These are phyloP conservation scores for Naganishia liquefaciens DNA, from an alignment of 1,284 basidiomycete genomes.

Conservation along the genomic window DNA sequence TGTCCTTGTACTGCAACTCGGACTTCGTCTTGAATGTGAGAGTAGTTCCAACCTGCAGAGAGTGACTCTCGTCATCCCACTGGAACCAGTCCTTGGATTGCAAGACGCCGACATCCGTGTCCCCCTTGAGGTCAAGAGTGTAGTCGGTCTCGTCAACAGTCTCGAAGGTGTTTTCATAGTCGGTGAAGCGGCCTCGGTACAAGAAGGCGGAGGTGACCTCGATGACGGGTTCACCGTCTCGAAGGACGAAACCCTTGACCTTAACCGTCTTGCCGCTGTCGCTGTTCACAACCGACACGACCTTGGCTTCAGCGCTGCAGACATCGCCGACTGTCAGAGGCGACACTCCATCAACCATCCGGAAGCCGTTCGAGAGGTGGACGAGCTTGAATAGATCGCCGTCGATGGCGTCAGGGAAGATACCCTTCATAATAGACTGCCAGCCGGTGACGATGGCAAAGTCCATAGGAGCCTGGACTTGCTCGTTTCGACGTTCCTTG, in stretches of 20 bases:
- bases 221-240: conserved; percentile 75
- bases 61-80: conserved; percentile 81
- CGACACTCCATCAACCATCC: conserved; percentile 73
- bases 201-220: conserved; percentile 95
- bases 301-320: conserved; percentile 84
- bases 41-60: conserved; percentile 74
- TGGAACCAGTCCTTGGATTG: conserved; percentile 98
- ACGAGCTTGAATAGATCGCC: conserved; percentile 94
- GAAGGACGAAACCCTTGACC: conserved; percentile 82
- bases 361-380: conserved; percentile 95
- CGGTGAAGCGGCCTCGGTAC: conserved; percentile 89
- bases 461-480: conserved; percentile 90
- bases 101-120: conserved; percentile 83
- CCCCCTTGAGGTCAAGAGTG: conserved; percentile 70
- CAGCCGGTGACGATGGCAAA: conserved; percentile 97
- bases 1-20: conserved; percentile 87
- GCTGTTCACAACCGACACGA: conserved; percentile 85
- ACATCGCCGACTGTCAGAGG: conserved; percentile 82
- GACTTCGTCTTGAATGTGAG: conserved; percentile 88
- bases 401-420: conserved; percentile 88
- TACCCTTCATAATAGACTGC: conserved; percentile 96
- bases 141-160: conserved; percentile 86
- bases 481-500: conserved; percentile 70
- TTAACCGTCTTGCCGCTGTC: conserved; percentile 92
- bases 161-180: conserved; percentile 96